phyloP scores from a whole-genome alignment of 495 filamentous ascomycete species.

The Xylaria longipes region DNA sequence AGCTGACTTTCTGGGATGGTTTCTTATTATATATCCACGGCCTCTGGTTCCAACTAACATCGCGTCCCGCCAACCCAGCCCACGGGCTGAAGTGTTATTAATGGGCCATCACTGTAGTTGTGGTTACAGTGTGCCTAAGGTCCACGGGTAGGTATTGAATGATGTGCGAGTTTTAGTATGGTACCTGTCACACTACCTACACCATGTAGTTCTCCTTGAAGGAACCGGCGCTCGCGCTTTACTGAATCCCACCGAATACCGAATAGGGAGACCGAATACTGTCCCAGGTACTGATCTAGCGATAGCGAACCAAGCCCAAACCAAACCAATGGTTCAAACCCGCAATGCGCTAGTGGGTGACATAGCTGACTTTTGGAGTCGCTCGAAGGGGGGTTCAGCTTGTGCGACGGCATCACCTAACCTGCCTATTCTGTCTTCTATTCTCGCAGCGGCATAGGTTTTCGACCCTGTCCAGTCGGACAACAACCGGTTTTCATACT shows the following conservation, averaged over 20 bases:
- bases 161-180: no score
- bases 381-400: constrained; percentile 1
- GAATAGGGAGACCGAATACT: not conserved
- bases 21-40: not conserved
- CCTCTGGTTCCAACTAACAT: not conserved
- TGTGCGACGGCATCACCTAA: not conserved
- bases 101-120: not conserved
- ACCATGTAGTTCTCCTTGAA: not conserved
- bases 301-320: no score
- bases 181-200: not conserved
- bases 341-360: not conserved
- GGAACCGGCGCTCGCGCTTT: not conserved
- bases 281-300: no score
- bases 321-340: not conserved
- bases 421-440: not conserved
- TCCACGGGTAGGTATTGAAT: not conserved
- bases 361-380: constrained; percentile 2
- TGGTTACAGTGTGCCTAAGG: not conserved
- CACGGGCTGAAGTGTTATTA: not conserved
- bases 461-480: not conserved
- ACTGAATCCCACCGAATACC: not conserved
- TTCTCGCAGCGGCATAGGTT: not conserved
- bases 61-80: not conserved
- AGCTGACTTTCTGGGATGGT: not conserved
- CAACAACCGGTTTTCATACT: not conserved